Percentiles rank a stretch among this genome's conserved stretches.
These are phyloP conservation scores for Saururus chinensis DNA, from an alignment of 164 flowering plant genomes.

Conservation along the genomic window DNA sequence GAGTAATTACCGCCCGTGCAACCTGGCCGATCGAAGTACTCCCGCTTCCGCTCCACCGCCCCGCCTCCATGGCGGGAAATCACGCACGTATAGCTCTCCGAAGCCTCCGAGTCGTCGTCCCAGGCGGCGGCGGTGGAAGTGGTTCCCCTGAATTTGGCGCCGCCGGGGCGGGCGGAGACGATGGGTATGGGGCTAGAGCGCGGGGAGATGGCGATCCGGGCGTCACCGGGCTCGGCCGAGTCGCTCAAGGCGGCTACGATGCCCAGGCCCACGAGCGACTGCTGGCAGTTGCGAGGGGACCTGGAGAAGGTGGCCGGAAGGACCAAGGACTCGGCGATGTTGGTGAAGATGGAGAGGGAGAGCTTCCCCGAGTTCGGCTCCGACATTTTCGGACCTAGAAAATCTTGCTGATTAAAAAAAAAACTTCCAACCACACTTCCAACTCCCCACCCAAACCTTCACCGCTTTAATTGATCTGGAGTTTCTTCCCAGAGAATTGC, in stretches of 20 bases:
- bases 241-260: conserved; percentile 42
- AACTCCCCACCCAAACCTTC: neutral
- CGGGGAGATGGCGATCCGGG: conserved; percentile 13
- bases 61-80: conserved; percentile 34
- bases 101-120: conserved; percentile 26
- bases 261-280: conserved; percentile 34
- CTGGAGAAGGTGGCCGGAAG: conserved; percentile 9
- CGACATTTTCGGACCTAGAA: neutral
- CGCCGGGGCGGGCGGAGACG: conserved; percentile 6
- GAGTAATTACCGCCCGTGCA: neutral
- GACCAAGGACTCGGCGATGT: conserved; percentile 9
- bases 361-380: conserved; percentile 1
- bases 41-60: conserved; percentile 22
- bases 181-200: conserved; percentile 34
- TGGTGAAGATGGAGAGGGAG: conserved; percentile 20
- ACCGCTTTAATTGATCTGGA: neutral
- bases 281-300: conserved; percentile 26
- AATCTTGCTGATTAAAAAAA: too few relatives aligned
- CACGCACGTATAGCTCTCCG: conserved; percentile 65
- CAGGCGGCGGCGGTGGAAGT: conserved; percentile 5
- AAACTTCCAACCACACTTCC: neutral
- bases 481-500: too few relatives aligned
- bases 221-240: conserved; percentile 5
- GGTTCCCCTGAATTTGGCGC: conserved; percentile 10
- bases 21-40: conserved; percentile 26